These are phyloP conservation scores for Penicillium sp. DNA, from an alignment of 2,329 filamentous ascomycete genomes.

Conservation along the genomic window DNA sequence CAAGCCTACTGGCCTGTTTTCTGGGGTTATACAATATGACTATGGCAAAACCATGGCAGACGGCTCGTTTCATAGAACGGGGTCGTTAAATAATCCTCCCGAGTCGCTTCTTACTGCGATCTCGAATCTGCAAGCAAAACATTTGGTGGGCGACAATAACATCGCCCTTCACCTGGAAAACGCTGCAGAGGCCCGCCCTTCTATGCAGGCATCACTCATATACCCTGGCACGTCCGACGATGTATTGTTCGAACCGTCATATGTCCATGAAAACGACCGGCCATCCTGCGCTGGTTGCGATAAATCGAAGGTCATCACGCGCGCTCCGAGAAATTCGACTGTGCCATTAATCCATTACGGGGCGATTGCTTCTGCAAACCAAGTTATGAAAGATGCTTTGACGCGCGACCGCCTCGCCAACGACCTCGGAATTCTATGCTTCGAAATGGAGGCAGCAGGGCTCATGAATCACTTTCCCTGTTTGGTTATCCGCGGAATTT, in stretches of 20 bases:
- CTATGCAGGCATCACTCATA: neutral
- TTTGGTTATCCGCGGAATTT: conserved; percentile 11
- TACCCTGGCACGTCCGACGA: neutral
- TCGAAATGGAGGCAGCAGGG: conserved; percentile 11
- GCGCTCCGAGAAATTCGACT: neutral
- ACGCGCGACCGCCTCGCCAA: neutral
- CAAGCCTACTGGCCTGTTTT: neutral
- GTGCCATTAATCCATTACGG: neutral
- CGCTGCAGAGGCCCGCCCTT: neutral
- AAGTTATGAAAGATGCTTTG: neutral
- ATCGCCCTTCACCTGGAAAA: neutral
- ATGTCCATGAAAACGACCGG: neutral
- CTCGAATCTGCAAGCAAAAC: conserved; percentile 15
- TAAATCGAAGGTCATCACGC: neutral
- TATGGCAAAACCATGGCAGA: conserved; percentile 19
- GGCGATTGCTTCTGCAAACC: neutral
- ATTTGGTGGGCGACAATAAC: neutral
- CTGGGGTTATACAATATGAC: conserved; percentile 28
- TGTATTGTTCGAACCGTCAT: neutral
- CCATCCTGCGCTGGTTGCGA: neutral
- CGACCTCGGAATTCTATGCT: neutral
- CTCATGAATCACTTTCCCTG: conserved; percentile 6
- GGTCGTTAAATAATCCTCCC: conserved; percentile 19
- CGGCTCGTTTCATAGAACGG: conserved; percentile 18
- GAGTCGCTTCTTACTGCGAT: conserved; percentile 15